Evolutionary conservation across 225 moss, liverwort and hornwort species (phyloP), one percentile per base, ranked within the genome.

Genomic region (Bryum argenteum): DNA sequence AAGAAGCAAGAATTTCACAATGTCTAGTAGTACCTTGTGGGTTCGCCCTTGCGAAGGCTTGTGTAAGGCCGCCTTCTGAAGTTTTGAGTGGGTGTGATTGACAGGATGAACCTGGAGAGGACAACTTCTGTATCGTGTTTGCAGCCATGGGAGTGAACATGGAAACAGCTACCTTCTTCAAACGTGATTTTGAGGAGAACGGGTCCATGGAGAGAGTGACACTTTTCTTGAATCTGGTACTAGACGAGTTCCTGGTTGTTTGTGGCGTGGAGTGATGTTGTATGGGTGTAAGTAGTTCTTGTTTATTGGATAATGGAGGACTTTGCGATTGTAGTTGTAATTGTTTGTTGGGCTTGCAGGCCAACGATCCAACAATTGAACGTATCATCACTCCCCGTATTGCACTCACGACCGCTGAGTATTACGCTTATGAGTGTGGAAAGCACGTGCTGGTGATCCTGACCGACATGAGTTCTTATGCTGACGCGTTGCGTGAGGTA

Each of bases 111-210:
- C 82, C 74, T 4, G 85, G 76, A 53, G 96, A 94, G 58, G 85
- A 96, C 71, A 90, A 97, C 77, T 97, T 97, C 52, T 92, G 91
- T 57, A 97, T 97, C 64, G 96, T 97, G 16, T 93, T 97, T 63
- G 96, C 96, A 9, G 93, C 96, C 28, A 94, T 97, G 93, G 96
- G 96, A 88, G 96, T 97, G 3, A 94, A 93, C 75, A 94, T 97
- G 96, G 96, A 97, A 45, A 97, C 96, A 8, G 91, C 93, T 19
- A 84, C 90, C 28, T 97, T 97, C 69, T 97, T 97, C 82, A 97
- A 97, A 28, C 91, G 93, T 69, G 96, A 97, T 51, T 97, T 97
- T 51, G 93, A 97, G 72, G 96, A 97, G 37, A 97, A 97, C 63
- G 96, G 93, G 16, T 94, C 93, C 43, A 97, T 97, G 96, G 93